These are phyloP conservation scores for Globisporangium viniferum DNA, from an alignment of 352 stramenopile species.

Conservation along the genomic window DNA sequence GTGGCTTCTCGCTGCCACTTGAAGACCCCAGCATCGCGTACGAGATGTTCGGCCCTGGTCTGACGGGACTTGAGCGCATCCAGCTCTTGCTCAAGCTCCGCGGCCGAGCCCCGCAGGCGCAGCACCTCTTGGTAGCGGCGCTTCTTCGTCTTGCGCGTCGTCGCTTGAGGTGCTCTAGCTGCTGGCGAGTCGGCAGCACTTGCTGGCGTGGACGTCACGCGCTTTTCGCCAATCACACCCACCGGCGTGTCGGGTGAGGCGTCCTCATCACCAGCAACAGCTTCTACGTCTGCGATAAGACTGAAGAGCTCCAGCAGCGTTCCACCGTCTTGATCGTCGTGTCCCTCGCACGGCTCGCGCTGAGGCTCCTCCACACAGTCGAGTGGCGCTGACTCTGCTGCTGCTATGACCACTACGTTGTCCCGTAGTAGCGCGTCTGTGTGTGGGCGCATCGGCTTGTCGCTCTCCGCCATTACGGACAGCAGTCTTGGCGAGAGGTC, in stretches of 20 bases:
- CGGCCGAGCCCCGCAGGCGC: not conserved
- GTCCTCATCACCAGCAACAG: not conserved
- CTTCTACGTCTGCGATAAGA: not conserved
- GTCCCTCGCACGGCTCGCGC: no score
- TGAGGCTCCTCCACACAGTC: no score
- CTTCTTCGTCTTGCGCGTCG: not conserved
- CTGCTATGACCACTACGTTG: no score
- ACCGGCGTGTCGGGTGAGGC: not conserved
- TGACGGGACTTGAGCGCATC: not conserved
- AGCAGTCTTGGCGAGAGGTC: no score
- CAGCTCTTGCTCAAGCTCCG: not conserved
- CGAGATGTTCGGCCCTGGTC: not conserved
- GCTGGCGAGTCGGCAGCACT: not conserved
- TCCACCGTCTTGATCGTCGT: no score
- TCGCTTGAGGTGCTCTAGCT: not conserved
- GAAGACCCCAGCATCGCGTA: not conserved
- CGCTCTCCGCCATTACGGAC: no score
- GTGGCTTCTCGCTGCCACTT: constrained; percentile 35
- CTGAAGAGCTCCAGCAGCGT: not conserved
- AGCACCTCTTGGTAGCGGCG: constrained; percentile 8
- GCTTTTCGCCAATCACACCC: not conserved
- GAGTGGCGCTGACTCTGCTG: no score
- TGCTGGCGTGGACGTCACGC: no score
- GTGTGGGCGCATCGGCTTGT: no score
- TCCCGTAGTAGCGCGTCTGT: no score